These are phyloP conservation scores for Sicyos baderoa DNA, from an alignment of 306 rosid species.

Conservation along the genomic window DNA sequence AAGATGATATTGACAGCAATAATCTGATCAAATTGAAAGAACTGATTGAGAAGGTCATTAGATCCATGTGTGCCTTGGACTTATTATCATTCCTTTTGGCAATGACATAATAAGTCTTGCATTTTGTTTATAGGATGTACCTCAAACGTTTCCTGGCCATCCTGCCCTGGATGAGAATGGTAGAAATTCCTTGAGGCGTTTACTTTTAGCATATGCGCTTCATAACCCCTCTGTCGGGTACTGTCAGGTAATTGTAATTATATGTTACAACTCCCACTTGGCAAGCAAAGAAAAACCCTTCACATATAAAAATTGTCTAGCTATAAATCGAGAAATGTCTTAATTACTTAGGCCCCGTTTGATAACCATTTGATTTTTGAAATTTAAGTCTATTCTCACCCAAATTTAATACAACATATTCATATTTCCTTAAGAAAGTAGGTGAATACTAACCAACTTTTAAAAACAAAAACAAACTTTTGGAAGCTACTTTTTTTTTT, in stretches of 20 bases:
- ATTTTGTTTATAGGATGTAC: slow-evolving; percentile 68
- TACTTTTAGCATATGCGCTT: slow-evolving; percentile 79
- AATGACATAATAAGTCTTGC: no score
- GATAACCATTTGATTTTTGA: no score
- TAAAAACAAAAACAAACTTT: no score
- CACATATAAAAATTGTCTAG: not conserved
- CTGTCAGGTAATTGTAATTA: slow-evolving; percentile 56
- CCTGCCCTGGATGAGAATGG: slow-evolving; percentile 91
- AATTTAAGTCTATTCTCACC: no score
- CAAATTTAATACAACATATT: no score
- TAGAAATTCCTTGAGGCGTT: slow-evolving; percentile 75
- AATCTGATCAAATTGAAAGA: slow-evolving; percentile 60
- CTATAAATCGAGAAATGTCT: not conserved
- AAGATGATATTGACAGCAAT: slow-evolving; percentile 44
- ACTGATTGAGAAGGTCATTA: slow-evolving; percentile 99
- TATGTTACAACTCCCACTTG: no score
- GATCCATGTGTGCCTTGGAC: slow-evolving; percentile 62
- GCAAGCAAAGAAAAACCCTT: no score
- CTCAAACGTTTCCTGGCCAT: slow-evolving; percentile 92
- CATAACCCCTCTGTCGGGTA: slow-evolving; percentile 92
- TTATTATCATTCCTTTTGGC: no score
- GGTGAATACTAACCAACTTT: no score
- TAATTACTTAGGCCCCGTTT: not conserved
- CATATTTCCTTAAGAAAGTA: no score
- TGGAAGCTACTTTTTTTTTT: no score